Evolutionary conservation across 1,139 yeast genomes (phyloP), one percentile per base, ranked within the genome.

Genomic region (Suhomyces maxii): DNA sequence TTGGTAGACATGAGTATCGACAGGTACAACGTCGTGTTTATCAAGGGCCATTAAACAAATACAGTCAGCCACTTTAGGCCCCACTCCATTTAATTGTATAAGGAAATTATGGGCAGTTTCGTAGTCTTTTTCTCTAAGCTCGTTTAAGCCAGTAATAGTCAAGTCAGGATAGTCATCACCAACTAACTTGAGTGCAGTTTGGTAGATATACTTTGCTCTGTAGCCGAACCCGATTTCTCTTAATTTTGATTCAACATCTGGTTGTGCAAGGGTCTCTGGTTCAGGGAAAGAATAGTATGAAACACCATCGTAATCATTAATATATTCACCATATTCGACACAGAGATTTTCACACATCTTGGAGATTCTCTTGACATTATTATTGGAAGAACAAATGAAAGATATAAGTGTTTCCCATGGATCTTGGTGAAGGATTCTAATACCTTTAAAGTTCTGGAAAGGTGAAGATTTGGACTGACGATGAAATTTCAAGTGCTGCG

Each of bases 51-150:
- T 91, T 36, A 93, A 71, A 54, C 96, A 86, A 14, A 73, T 53
- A 63, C 99, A 93, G 58, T 95, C 99, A 0, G 99, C 97, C 1
- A 93, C 99, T 66, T 93, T 93, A 0, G 99, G 98, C 0, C 99
- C 99, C 0, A 95, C 97, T 0, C 99, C 99, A 3, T 80, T 76
- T 53, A 87, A 84, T 53, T 80, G 77, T 51, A 86, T 69, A 39
- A 95, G 68, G 49, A 79, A 83, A 13, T 79, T 79, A 52, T 86
- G 87, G 1, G 89, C 84, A 8, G 77, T 79, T 42, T 76, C 77
- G 54, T 84, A 83, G 4, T 77, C 65, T 31, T 61, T 55, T 0
- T 57, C 47, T 32, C 91, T 67, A 41, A 84, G 64, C 4, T 53
- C 55, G 35, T 61, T 50, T 13, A 80, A 63, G 8, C 63, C 62